phyloP scores from a whole-genome alignment of 2,329 filamentous ascomycete genomes.

The Apiospora arundinis region DNA sequence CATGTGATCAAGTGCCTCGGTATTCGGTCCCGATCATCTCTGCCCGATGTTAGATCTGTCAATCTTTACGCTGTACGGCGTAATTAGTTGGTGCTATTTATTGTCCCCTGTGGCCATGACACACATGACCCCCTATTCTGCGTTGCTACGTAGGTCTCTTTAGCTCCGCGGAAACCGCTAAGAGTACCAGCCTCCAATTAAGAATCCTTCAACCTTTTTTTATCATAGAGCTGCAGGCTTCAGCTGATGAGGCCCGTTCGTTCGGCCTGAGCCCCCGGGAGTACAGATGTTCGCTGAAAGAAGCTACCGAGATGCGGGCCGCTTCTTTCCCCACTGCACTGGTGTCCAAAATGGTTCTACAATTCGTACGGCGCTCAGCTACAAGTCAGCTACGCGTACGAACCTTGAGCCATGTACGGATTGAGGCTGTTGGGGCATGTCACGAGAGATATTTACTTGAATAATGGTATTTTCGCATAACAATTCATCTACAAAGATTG shows the following conservation, averaged over 20 bases:
- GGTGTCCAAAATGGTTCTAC: background rate
- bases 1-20: slow-evolving; percentile 5
- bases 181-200: background rate
- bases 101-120: background rate
- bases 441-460: no score
- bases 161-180: background rate
- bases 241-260: background rate
- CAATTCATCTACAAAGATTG: no score
- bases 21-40: background rate
- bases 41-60: background rate
- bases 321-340: background rate
- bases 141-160: background rate
- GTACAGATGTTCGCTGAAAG: background rate
- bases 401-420: no score
- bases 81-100: background rate
- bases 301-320: background rate
- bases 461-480: no score
- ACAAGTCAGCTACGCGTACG: background rate
- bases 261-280: background rate
- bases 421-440: no score
- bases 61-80: no score
- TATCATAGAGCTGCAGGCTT: background rate
- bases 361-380: background rate
- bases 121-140: background rate
- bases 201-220: background rate